Conservation (phyloP, 805 yeast species). For the Metschnikowia noctiluminum region DNA sequence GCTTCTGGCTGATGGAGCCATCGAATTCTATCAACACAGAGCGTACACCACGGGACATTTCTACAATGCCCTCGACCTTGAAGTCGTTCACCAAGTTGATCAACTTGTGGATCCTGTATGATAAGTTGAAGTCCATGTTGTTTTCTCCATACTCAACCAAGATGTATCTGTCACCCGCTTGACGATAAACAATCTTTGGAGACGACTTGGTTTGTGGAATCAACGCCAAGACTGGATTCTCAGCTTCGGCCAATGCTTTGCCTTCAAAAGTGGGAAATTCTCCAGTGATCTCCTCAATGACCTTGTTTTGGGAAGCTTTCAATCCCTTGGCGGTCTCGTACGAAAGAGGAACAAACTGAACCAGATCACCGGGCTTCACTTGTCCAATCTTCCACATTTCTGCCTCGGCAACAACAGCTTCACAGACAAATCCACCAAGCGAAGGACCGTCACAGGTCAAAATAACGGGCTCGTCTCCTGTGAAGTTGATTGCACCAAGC, state of each 20-base stretch:
- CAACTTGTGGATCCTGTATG: conserved; percentile 82
- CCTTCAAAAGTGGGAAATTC: conserved; percentile 30
- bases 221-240: conserved; percentile 66
- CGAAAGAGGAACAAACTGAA: conserved; percentile 75
- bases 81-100: conserved; percentile 66
- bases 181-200: conserved; percentile 82
- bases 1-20: conserved; percentile 60
- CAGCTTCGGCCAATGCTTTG: conserved; percentile 36
- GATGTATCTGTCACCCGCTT: conserved; percentile 94
- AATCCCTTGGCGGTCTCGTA: conserved; percentile 65
- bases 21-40: conserved; percentile 88
- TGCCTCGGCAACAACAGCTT: conserved; percentile 91
- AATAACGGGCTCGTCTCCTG: conserved; percentile 98
- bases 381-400: conserved; percentile 99
- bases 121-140: conserved; percentile 75
- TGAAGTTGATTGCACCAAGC: conserved; percentile 93
- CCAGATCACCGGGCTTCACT: conserved; percentile 88
- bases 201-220: conserved; percentile 45
- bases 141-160: conserved; percentile 92
- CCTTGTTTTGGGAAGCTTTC: conserved; percentile 57
- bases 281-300: conserved; percentile 47
- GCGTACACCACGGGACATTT: conserved; percentile 96
- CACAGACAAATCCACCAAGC: conserved; percentile 95
- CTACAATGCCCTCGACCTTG: conserved; percentile 76
- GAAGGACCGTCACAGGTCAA: conserved; percentile 97